Evolutionary conservation across 2,329 filamentous ascomycete genomes (phyloP).

Genomic region (Fusarium buharicum): DNA sequence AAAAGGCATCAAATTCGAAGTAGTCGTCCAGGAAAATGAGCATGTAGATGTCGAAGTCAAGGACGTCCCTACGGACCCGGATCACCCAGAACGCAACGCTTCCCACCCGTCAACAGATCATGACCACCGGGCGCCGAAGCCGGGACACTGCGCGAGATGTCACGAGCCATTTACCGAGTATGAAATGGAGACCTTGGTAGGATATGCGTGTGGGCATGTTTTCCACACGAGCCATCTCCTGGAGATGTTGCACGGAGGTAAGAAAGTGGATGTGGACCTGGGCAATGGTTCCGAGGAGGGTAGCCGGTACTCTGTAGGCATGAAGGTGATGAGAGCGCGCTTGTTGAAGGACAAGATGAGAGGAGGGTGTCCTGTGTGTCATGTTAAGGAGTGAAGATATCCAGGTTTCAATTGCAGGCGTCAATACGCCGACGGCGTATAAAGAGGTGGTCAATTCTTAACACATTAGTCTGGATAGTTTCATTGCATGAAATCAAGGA

Average conservation of each 20-base stretch:
- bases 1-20: conserved; percentile 89
- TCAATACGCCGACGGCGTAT: conserved; percentile 26
- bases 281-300: conserved; percentile 55
- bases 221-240: conserved; percentile 81
- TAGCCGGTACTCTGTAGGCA: conserved; percentile 74
- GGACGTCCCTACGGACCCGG: conserved; percentile 50
- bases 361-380: conserved; percentile 72
- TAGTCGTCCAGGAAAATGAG: conserved; percentile 60
- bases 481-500: neutral
- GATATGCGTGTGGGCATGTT: conserved; percentile 84
- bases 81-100: conserved; percentile 36
- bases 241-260: conserved; percentile 59
- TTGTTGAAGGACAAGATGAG: conserved; percentile 76
- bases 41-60: conserved; percentile 58
- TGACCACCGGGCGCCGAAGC: conserved; percentile 51
- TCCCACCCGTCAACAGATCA: conserved; percentile 34
- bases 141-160: conserved; percentile 70
- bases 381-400: conserved; percentile 38
- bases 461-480: conserved; percentile 11
- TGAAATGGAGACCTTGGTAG: conserved; percentile 78
- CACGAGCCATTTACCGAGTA: conserved; percentile 65
- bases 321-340: conserved; percentile 88
- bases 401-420: conserved; percentile 17
- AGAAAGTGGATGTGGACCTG: conserved; percentile 59
- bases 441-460: conserved; percentile 21